Percentiles rank a stretch among this genome's conserved stretches.
These are phyloP conservation scores for Metschnikowia peoriensis DNA, from an alignment of 805 yeast species.

Conservation along the genomic window DNA sequence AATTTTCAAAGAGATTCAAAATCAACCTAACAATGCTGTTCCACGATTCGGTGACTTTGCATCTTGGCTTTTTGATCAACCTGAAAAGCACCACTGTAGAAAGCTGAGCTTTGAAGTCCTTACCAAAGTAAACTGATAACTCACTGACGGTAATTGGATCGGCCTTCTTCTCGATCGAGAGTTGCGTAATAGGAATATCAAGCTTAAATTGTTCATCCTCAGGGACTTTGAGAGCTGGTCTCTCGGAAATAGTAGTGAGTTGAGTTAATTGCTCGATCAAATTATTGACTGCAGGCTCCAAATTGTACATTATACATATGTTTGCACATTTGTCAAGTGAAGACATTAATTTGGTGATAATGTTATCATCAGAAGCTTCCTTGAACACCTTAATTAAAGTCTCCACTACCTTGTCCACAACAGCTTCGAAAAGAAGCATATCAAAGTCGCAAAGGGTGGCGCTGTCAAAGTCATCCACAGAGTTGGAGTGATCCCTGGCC, in stretches of 20 bases:
- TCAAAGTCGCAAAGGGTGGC: slow-evolving; percentile 57
- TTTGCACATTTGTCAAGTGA: slow-evolving; percentile 83
- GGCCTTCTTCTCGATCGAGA: slow-evolving; percentile 51
- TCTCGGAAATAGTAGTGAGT: slow-evolving; percentile 62
- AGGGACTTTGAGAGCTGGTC: slow-evolving; percentile 17
- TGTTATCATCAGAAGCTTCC: slow-evolving; percentile 86
- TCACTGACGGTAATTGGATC: slow-evolving; percentile 74
- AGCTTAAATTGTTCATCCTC: slow-evolving; percentile 23
- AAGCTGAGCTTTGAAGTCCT: slow-evolving; percentile 87
- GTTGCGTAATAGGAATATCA: slow-evolving; percentile 35
- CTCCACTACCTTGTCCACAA: slow-evolving; percentile 63
- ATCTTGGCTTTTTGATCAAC: slow-evolving; percentile 58
- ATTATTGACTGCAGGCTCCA: slow-evolving; percentile 57
- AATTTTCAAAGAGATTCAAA: slow-evolving; percentile 65
- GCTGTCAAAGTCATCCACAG: slow-evolving; percentile 17
- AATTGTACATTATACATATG: slow-evolving; percentile 64
- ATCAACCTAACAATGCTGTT: slow-evolving; percentile 54
- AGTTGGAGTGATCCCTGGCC: slow-evolving; percentile 15
- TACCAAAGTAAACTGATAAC: slow-evolving; percentile 78
- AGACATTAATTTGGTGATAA: slow-evolving; percentile 81
- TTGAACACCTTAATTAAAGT: slow-evolving; percentile 77
- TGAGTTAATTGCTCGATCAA: slow-evolving; percentile 66
- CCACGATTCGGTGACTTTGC: slow-evolving; percentile 60
- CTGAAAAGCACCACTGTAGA: slow-evolving; percentile 84
- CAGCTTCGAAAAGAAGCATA: slow-evolving; percentile 61